Percentiles rank a stretch among this genome's conserved stretches.
These are phyloP conservation scores for Grigorovia yakushimaensis DNA, from an alignment of 805 yeast species.

Conservation along the genomic window DNA sequence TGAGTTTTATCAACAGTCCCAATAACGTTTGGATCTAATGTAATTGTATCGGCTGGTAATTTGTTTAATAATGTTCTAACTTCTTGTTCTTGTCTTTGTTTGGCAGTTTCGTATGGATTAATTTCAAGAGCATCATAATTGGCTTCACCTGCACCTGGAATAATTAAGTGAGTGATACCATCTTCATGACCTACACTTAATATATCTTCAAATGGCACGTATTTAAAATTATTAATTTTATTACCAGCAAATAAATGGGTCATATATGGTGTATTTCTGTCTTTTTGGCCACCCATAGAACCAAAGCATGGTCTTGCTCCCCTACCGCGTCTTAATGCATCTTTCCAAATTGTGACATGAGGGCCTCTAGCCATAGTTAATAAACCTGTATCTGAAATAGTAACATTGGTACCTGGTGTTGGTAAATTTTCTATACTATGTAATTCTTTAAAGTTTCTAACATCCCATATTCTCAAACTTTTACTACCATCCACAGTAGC, in stretches of 20 bases:
- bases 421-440: conserved; percentile 56
- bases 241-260: conserved; percentile 76
- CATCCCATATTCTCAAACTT: conserved; percentile 83
- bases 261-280: conserved; percentile 73
- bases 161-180: conserved; percentile 74
- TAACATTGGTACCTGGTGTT: conserved; percentile 73
- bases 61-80: conserved; percentile 79
- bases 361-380: conserved; percentile 93
- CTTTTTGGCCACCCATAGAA: conserved; percentile 25
- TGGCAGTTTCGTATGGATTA: conserved; percentile 85
- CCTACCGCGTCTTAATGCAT: conserved; percentile 41
- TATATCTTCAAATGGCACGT: conserved; percentile 95
- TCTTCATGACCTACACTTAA: conserved; percentile 75
- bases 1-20: conserved; percentile 77
- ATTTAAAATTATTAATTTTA: conserved; percentile 53
- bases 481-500: conserved; percentile 85
- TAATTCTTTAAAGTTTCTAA: conserved; percentile 68
- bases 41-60: conserved; percentile 83
- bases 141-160: conserved; percentile 98
- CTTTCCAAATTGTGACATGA: conserved; percentile 91
- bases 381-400: conserved; percentile 80
- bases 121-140: conserved; percentile 88
- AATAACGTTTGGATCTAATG: conserved; percentile 78
- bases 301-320: conserved; percentile 42
- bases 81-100: conserved; percentile 90